These are phyloP conservation scores for Stylosanthes scabra DNA, from an alignment of 331 rosid species.

Conservation along the genomic window DNA sequence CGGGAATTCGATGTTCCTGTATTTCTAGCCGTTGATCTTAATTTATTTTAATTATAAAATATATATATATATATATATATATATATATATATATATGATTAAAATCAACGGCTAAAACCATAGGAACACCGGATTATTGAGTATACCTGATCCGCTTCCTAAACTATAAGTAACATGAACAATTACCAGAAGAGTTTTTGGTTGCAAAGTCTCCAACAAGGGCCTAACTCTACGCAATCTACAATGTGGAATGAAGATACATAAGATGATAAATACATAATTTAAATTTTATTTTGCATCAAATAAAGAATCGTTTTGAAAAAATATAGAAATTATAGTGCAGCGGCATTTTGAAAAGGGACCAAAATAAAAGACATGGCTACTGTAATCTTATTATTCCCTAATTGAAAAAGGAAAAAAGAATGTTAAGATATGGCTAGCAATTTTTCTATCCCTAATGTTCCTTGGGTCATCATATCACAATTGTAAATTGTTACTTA, in stretches of 20 bases:
- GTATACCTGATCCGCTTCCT: neutral
- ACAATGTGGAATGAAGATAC: constrained; percentile 34
- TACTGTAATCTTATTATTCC: neutral
- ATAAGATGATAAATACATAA: constrained; percentile 18
- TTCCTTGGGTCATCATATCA: neutral
- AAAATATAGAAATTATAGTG: neutral
- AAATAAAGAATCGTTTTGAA: neutral
- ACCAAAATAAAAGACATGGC: neutral
- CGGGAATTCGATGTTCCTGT: too few relatives aligned
- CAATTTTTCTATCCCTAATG: neutral
- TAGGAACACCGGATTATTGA: too few relatives aligned
- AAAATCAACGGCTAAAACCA: too few relatives aligned
- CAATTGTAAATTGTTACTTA: neutral
- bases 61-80: too few relatives aligned
- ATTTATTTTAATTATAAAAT: too few relatives aligned
- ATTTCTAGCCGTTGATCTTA: too few relatives aligned
- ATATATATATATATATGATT: too few relatives aligned
- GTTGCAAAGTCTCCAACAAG: constrained; percentile 62
- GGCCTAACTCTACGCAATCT: constrained; percentile 68
- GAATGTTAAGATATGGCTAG: neutral
- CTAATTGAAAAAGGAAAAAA: constrained; percentile 1
- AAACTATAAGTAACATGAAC: neutral
- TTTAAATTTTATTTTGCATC: constrained; percentile 6
- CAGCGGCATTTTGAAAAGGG: neutral
- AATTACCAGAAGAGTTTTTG: constrained; percentile 73